These are phyloP conservation scores for Cyberlindnera euphorbiae DNA, from an alignment of 805 yeast genomes.

Conservation along the genomic window DNA sequence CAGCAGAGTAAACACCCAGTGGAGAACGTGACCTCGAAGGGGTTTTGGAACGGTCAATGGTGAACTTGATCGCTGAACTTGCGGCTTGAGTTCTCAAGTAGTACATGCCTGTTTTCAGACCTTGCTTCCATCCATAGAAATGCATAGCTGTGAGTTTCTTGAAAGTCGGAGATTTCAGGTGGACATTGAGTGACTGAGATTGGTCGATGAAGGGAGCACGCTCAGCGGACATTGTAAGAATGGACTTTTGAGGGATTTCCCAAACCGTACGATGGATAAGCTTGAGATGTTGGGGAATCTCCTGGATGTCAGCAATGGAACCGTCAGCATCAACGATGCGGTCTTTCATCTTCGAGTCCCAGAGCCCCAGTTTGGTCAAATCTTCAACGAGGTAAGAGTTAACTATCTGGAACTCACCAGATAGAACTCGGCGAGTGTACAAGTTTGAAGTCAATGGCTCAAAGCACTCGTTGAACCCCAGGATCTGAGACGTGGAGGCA, in stretches of 20 bases:
- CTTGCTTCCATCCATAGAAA: constrained; percentile 98
- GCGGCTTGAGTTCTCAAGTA: constrained; percentile 97
- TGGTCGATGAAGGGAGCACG: constrained; percentile 91
- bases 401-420: constrained; percentile 93
- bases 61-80: constrained; percentile 91
- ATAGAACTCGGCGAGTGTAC: constrained; percentile 82
- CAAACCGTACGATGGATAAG: constrained; percentile 75
- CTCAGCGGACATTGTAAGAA: constrained; percentile 69
- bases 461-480: constrained; percentile 93
- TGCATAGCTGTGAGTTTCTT: constrained; percentile 97
- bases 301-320: constrained; percentile 71
- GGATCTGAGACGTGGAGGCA: constrained; percentile 94
- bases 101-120: constrained; percentile 98
- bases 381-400: constrained; percentile 84
- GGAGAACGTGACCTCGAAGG: no score
- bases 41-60: no score
- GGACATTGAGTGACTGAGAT: constrained; percentile 89
- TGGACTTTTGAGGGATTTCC: constrained; percentile 85
- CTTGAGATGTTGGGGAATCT: constrained; percentile 69
- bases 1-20: no score
- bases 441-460: constrained; percentile 96
- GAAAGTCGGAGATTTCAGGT: constrained; percentile 87
- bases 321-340: constrained; percentile 75
- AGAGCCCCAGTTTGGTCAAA: constrained; percentile 72
- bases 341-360: constrained; percentile 79